These are phyloP conservation scores for Phytophthora citricola DNA, from an alignment of 352 stramenopile species.

Conservation along the genomic window DNA sequence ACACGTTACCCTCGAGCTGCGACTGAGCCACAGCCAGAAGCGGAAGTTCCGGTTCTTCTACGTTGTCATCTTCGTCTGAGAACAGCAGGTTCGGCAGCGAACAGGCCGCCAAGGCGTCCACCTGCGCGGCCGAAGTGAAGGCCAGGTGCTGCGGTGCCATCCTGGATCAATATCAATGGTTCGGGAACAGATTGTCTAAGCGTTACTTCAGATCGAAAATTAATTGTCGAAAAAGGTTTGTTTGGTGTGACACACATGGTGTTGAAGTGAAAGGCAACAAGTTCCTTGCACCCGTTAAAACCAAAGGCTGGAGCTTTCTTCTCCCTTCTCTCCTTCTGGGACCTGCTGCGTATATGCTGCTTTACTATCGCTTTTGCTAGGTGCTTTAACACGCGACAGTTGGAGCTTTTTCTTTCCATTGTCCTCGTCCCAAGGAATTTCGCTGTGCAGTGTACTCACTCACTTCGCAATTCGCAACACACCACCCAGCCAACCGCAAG, in stretches of 20 bases:
- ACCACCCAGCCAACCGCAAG: constrained; percentile 3
- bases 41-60: constrained; percentile 35
- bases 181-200: not conserved
- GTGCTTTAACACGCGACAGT: constrained; percentile 13
- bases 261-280: constrained; percentile 31
- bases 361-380: constrained; percentile 2
- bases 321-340: constrained; percentile 30
- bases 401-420: not conserved
- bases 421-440: constrained; percentile 16
- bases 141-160: constrained; percentile 24
- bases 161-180: constrained; percentile 7
- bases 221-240: not conserved
- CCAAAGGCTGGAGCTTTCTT: constrained; percentile 13
- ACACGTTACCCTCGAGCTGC: constrained; percentile 79
- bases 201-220: not conserved
- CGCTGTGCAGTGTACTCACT: not conserved
- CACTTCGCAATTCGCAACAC: constrained; percentile 35
- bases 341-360: not conserved
- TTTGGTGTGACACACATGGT: constrained; percentile 16
- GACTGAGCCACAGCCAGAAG: constrained; percentile 74
- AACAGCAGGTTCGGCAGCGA: constrained; percentile 31
- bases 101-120: constrained; percentile 55
- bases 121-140: constrained; percentile 42
- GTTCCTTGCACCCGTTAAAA: not conserved
- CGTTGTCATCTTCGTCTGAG: constrained; percentile 29